A percentile compares a stretch with the other conserved stretches of the same genome.
Evolutionary conservation across 2,329 filamentous ascomycete genomes (phyloP).

Genomic region (Fusarium sp.): DNA sequence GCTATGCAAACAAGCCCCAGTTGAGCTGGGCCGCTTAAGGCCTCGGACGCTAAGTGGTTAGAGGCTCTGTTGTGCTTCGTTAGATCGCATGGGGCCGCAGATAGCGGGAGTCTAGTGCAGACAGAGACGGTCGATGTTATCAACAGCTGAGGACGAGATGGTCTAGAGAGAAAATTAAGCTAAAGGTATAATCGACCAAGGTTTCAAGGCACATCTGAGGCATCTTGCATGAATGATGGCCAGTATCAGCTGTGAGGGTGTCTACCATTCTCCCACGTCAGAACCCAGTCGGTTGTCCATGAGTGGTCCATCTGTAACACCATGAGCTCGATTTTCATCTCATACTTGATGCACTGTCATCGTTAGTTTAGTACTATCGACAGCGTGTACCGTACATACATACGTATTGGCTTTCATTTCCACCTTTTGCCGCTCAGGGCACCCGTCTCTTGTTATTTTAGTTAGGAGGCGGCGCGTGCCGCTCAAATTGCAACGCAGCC

Average conservation of each 20-base stretch:
- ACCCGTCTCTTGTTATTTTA: background rate
- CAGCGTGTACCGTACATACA: background rate
- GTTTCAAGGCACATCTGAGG: background rate
- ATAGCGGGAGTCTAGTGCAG: slow-evolving; percentile 9
- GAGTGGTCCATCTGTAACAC: background rate
- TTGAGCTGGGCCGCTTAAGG: slow-evolving; percentile 13
- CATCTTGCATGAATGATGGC: slow-evolving; percentile 10
- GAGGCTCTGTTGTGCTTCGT: slow-evolving; percentile 15
- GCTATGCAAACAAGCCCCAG: slow-evolving; percentile 35
- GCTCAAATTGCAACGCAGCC: background rate
- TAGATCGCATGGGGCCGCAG: slow-evolving; percentile 15
- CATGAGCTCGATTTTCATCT: slow-evolving; percentile 1
- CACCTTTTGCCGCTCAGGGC: background rate
- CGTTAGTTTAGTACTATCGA: background rate
- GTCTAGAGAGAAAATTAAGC: background rate
- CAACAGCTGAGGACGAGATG: background rate
- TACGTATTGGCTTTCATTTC: background rate
- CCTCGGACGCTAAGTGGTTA: slow-evolving; percentile 25
- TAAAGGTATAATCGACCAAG: background rate
- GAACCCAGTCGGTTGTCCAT: background rate
- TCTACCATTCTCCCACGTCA: slow-evolving; percentile 2
- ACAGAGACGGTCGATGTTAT: background rate
- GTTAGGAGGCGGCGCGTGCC: background rate
- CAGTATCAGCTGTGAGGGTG: slow-evolving; percentile 9
- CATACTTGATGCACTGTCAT: background rate